Conservation (phyloP, 2,329 filamentous ascomycete genomes). For the Phialocephala sp. region DNA sequence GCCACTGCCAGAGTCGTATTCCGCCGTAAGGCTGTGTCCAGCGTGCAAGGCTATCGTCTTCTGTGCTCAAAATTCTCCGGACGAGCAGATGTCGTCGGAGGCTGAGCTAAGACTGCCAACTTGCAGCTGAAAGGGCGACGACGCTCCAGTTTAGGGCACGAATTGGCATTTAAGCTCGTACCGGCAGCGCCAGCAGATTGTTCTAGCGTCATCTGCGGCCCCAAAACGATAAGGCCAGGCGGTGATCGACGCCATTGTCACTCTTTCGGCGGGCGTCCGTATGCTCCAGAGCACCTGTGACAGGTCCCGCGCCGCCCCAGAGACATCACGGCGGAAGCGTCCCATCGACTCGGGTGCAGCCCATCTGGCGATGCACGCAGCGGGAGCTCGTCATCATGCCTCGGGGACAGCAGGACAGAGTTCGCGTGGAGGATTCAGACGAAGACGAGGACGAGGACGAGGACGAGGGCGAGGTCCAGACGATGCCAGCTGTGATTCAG, state of each 20-base stretch:
- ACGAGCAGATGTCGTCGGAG: conserved; percentile 17
- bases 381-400: conserved; percentile 1
- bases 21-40: conserved; percentile 5
- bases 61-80: conserved; percentile 7
- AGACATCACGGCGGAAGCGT: conserved; percentile 2
- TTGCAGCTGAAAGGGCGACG: conserved; percentile 8
- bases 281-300: not conserved
- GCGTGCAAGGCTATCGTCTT: not conserved
- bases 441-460: not conserved
- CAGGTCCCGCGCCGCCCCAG: not conserved
- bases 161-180: conserved; percentile 29
- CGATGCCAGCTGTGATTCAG: not conserved
- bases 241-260: not conserved
- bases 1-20: conserved; percentile 10
- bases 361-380: not conserved
- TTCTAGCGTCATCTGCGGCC: conserved; percentile 23
- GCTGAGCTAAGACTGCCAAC: conserved; percentile 1
- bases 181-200: conserved; percentile 19
- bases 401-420: not conserved
- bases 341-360: conserved; percentile 10
- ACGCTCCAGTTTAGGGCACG: not conserved
- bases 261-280: not conserved
- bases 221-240: conserved; percentile 9
- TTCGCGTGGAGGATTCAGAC: not conserved
- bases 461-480: not conserved